Base-by-base conservation (phyloP, 2,329 filamentous ascomycete species). In the Colletotrichum sp. region DNA sequence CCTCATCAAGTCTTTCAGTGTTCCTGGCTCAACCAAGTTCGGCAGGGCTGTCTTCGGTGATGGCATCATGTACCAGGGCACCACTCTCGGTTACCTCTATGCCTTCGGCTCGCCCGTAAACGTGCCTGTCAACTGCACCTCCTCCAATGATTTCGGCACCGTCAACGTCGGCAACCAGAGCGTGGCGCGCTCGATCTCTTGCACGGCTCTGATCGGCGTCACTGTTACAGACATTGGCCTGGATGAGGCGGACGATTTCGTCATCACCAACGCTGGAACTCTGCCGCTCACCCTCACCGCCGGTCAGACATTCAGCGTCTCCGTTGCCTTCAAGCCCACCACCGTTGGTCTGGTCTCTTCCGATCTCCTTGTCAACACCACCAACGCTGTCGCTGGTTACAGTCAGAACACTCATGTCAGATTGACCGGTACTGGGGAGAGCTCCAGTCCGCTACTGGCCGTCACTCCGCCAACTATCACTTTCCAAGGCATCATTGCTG, bases 21-120 rank as follows among this genome's bases (percentile, higher is more conserved):
- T 91, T 15, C 84, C 87, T 0, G 89, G 88, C 1, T 86, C 88
- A 6, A 89, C 86, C 62, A 92, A 92, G 81, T 92, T 92, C 77
- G 88, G 88, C 5, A 86, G 90, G 3, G 89, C 90, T 2, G 89
- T 90, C 4, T 92, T 92, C 72, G 90, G 90, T 8, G 86, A 92
- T 72, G 90, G 89, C 1, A 86, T 88, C 72, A 86, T 88, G 4
- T 92, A 92, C 76, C 81, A 92, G n/a, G 89, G 88, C 12, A 89
- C 88, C 1, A 88, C 83, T 4, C 81, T 84, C 28, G 91, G 90
- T 5, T 87, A 83, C 71, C 80, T 92, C 24, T 91, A 91, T 34
- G 90, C 86, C 3, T 91, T 90, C 71, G 90, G 90, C 2, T 89
- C 89, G 0, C 89, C 90, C 0, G 88, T 90, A 32, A 91, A 89